phyloP scores from a whole-genome alignment of 2,329 filamentous ascomycete species.

The Phaeophleospora eucalypticola region DNA sequence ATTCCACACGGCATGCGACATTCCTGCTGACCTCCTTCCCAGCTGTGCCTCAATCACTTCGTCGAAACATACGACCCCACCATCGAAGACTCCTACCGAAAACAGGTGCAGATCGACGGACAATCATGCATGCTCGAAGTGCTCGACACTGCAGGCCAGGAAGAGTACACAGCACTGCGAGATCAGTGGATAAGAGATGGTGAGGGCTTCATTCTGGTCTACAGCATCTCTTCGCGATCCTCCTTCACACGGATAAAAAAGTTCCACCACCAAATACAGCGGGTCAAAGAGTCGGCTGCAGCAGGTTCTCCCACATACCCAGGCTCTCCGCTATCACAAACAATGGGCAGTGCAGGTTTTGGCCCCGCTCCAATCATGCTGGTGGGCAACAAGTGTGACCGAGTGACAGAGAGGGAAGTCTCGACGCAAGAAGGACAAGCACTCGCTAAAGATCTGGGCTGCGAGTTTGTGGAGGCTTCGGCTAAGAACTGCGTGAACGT shows the following conservation, averaged over 20 bases:
- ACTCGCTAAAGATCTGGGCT: slow-evolving; percentile 84
- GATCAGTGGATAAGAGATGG: slow-evolving; percentile 99
- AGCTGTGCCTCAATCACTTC: slow-evolving; percentile 97
- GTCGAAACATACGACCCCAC: slow-evolving; percentile 80
- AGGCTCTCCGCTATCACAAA: slow-evolving; percentile 64
- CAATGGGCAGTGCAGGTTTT: slow-evolving; percentile 51
- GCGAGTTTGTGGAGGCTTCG: slow-evolving; percentile 94
- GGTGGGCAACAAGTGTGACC: slow-evolving; percentile 96
- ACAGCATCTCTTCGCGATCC: slow-evolving; percentile 95
- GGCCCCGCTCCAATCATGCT: slow-evolving; percentile 90
- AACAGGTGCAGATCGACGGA: slow-evolving; percentile 78
- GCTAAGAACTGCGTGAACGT: slow-evolving; percentile 98
- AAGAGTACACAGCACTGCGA: slow-evolving; percentile 93
- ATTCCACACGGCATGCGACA: not conserved
- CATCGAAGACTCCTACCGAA: slow-evolving; percentile 65
- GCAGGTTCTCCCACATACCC: slow-evolving; percentile 72
- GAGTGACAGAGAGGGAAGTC: slow-evolving; percentile 91
- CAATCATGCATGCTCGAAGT: slow-evolving; percentile 98
- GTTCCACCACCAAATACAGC: slow-evolving; percentile 94
- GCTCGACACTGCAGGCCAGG: slow-evolving; percentile 93
- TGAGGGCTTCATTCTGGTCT: slow-evolving; percentile 94
- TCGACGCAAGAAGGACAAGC: slow-evolving; percentile 94
- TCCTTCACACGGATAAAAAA: slow-evolving; percentile 92
- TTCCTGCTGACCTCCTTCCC: slow-evolving; percentile 16
- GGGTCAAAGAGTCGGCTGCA: slow-evolving; percentile 84